Percentiles rank a stretch among this genome's conserved stretches.
These are phyloP conservation scores for Ascoidea asiatica DNA, from an alignment of 805 yeast species.

Conservation along the genomic window DNA sequence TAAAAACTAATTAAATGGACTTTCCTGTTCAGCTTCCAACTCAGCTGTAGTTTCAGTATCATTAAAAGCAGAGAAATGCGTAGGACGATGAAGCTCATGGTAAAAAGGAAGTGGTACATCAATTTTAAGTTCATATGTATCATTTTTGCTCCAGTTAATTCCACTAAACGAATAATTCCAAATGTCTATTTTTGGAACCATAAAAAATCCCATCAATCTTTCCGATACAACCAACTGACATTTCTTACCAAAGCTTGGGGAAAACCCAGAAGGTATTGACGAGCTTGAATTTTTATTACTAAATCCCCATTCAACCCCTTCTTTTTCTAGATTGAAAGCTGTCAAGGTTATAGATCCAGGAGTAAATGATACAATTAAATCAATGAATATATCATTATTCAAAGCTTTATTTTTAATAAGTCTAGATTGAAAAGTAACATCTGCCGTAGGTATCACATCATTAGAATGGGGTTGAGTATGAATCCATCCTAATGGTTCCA, in stretches of 20 bases:
- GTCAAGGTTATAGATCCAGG: slow-evolving; percentile 77
- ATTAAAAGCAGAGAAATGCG: slow-evolving; percentile 68
- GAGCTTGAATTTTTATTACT: slow-evolving; percentile 42
- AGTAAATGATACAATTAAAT: slow-evolving; percentile 56
- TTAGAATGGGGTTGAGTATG: slow-evolving; percentile 70
- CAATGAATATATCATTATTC: too few species aligned
- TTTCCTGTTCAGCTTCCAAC: slow-evolving; percentile 55
- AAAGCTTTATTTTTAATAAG: slow-evolving; percentile 24
- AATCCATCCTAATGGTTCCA: slow-evolving; percentile 88
- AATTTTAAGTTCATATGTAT: slow-evolving; percentile 47
- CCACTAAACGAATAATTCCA: slow-evolving; percentile 94
- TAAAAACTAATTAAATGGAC: too few species aligned
- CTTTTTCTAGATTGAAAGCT: slow-evolving; percentile 44
- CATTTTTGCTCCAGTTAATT: slow-evolving; percentile 60
- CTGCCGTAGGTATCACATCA: slow-evolving; percentile 52
- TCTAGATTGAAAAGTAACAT: slow-evolving; percentile 44
- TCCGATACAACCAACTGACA: slow-evolving; percentile 67
- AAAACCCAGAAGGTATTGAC: slow-evolving; percentile 53
- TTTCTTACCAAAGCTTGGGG: slow-evolving; percentile 39
- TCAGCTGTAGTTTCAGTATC: slow-evolving; percentile 41
- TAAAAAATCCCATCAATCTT: slow-evolving; percentile 63
- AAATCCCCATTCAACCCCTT: slow-evolving; percentile 72
- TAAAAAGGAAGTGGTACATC: slow-evolving; percentile 77
- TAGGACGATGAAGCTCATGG: slow-evolving; percentile 77
- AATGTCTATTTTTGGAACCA: slow-evolving; percentile 70